phyloP scores from a whole-genome alignment of 345 rosid species.

The Bruguiera sexangula region DNA sequence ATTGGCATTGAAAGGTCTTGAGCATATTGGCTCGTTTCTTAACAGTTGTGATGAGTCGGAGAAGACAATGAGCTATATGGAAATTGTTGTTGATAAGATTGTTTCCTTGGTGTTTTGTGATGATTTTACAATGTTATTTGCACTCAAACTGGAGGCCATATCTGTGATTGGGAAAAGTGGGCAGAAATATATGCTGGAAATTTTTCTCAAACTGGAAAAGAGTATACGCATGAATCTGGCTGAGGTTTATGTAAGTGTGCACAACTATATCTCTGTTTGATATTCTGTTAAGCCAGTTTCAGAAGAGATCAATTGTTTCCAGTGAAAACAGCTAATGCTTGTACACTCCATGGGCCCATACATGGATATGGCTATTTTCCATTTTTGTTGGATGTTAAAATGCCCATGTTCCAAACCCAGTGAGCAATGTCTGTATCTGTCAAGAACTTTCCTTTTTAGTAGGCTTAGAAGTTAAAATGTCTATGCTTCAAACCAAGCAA shows the following conservation, averaged over 20 bases:
- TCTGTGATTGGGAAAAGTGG: slow-evolving; percentile 48
- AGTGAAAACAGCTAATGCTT: background rate
- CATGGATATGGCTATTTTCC: background rate
- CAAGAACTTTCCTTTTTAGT: no score
- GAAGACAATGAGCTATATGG: slow-evolving; percentile 44
- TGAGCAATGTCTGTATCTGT: background rate
- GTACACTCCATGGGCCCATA: background rate
- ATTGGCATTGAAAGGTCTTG: slow-evolving; percentile 63
- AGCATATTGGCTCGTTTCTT: slow-evolving; percentile 62
- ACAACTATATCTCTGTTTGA: no score
- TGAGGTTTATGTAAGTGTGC: no score
- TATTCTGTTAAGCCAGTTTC: no score
- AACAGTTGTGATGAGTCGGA: slow-evolving; percentile 15
- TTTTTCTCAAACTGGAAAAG: no score
- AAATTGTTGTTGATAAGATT: slow-evolving; percentile 54
- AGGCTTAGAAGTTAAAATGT: background rate
- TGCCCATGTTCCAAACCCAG: background rate
- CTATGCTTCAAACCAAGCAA: background rate
- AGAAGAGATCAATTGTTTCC: no score
- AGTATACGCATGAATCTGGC: no score
- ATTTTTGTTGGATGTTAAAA: background rate
- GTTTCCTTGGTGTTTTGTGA: slow-evolving; percentile 42
- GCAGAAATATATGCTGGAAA: no score
- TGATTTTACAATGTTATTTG: slow-evolving; percentile 47
- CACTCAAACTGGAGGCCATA: slow-evolving; percentile 57